phyloP scores from a whole-genome alignment of 2,329 filamentous ascomycete genomes.

The Pestalotiopsis sp. region DNA sequence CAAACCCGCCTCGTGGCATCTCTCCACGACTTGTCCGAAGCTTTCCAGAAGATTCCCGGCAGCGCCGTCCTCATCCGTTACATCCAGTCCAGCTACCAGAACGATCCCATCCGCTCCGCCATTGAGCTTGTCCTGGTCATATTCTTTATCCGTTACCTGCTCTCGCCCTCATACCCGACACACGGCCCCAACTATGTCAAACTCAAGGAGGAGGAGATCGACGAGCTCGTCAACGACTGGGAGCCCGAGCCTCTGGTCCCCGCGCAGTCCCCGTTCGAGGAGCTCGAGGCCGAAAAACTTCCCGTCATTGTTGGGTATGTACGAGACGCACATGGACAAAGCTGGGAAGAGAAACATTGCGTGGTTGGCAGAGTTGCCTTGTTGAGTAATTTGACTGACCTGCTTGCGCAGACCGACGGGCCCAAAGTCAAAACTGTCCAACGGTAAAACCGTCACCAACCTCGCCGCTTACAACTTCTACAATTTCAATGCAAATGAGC shows the following conservation, averaged over 20 bases:
- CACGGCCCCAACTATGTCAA: slow-evolving; percentile 87
- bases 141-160: slow-evolving; percentile 91
- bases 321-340: neutral
- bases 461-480: slow-evolving; percentile 97
- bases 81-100: slow-evolving; percentile 95
- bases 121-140: slow-evolving; percentile 93
- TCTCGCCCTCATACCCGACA: slow-evolving; percentile 90
- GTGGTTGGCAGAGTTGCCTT: slow-evolving; percentile 5
- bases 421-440: slow-evolving; percentile 84
- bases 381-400: slow-evolving; percentile 5
- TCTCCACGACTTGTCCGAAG: slow-evolving; percentile 53
- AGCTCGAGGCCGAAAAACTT: slow-evolving; percentile 78
- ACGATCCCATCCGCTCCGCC: slow-evolving; percentile 90
- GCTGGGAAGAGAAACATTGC: neutral
- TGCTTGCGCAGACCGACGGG: slow-evolving; percentile 68
- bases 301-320: slow-evolving; percentile 84
- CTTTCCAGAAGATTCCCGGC: slow-evolving; percentile 89
- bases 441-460: slow-evolving; percentile 88
- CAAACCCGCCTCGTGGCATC: slow-evolving; percentile 54
- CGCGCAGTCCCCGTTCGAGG: slow-evolving; percentile 71
- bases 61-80: slow-evolving; percentile 94
- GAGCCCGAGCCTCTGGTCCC: slow-evolving; percentile 87
- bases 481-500: slow-evolving; percentile 92
- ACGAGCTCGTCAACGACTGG: slow-evolving; percentile 97
- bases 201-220: slow-evolving; percentile 92